A percentile compares a stretch with the other conserved stretches of the same genome.
These are phyloP conservation scores for Peronospora farinosa DNA, from an alignment of 352 stramenopile species.

Conservation along the genomic window DNA sequence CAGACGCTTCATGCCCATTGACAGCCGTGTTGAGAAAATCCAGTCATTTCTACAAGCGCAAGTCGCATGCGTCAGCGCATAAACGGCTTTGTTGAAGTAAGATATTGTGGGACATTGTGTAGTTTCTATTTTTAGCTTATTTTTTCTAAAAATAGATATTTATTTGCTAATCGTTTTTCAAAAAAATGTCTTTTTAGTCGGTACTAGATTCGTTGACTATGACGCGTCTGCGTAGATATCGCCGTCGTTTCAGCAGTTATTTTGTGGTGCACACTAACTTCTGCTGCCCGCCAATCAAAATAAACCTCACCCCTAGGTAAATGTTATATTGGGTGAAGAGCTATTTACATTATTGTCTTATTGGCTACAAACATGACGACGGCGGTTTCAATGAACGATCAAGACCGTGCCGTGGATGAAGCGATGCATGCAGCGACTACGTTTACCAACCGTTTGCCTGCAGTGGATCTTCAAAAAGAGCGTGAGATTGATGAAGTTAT, in stretches of 20 bases:
- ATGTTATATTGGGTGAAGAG: neutral
- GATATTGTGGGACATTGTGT: too few relatives aligned
- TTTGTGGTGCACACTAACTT: neutral
- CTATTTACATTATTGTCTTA: neutral
- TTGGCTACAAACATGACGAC: neutral
- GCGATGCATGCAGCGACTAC: neutral
- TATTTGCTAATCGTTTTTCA: too few relatives aligned
- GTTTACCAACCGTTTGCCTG: neutral
- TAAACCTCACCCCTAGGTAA: neutral
- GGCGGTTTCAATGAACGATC: constrained; percentile 7
- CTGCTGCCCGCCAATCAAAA: neutral
- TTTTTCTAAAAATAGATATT: too few relatives aligned
- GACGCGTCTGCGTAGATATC: neutral
- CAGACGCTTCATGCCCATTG: too few relatives aligned
- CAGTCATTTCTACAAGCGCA: too few relatives aligned
- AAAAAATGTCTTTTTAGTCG: too few relatives aligned
- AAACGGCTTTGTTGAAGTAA: too few relatives aligned
- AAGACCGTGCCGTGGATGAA: constrained; percentile 10
- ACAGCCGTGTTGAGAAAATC: too few relatives aligned
- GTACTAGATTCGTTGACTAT: neutral
- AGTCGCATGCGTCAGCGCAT: too few relatives aligned
- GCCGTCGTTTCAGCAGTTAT: neutral
- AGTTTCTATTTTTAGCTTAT: too few relatives aligned
- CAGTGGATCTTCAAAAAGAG: constrained; percentile 30
- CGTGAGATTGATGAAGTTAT: constrained; percentile 84